Evolutionary conservation across 352 stramenopile genomes (phyloP), one percentile per base, ranked within the genome.

Genomic region (Pythium myriotylum): DNA sequence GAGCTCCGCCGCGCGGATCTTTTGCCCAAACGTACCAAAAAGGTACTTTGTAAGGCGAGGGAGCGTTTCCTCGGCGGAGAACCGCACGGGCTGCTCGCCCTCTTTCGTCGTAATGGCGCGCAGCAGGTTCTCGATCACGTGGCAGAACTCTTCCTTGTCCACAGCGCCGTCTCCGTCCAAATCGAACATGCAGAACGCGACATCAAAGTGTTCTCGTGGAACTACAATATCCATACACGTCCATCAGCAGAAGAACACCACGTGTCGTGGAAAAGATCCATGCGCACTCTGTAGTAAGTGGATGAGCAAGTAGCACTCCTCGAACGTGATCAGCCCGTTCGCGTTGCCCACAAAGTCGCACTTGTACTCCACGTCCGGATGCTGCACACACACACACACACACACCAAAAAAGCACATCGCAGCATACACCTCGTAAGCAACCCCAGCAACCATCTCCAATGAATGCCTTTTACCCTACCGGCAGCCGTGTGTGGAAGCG

Each of bases 151-250:
- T 13, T 61, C 64, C 59, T 91, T 91, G 65, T 89, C 71, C 33
- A 93, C 84, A 12, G 79, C 69, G 42, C 82, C 84, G 56, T 93
- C 79, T 24, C 79, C 77, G 47, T 93, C 81, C 29, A 91, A 54
- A 59, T 93, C 81, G 39, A 93, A 86, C 81, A 93, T 91, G 59
- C 70, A 85, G 56, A 93, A 93, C 46, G 80, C 81, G 37, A 93
- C 81, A 26, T 85, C 76, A 51, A 93, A 93, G 54, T 91, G 80
- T 52, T 91, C 77, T 41, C 81, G 79, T 0, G 84, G 84, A 54
- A 93, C 83, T 92, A 51, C n/a, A n/a, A n/a, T n/a, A n/a, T n/a
- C n/a, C n/a, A n/a, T n/a, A n/a, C n/a, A n/a, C n/a, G n/a, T n/a
- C n/a, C 9, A 62, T 23, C 16, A 43, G 37, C 5, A 17, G 45